These are phyloP conservation scores for Raffaelea albimanens DNA, from an alignment of 2,329 filamentous ascomycete species.

Conservation along the genomic window DNA sequence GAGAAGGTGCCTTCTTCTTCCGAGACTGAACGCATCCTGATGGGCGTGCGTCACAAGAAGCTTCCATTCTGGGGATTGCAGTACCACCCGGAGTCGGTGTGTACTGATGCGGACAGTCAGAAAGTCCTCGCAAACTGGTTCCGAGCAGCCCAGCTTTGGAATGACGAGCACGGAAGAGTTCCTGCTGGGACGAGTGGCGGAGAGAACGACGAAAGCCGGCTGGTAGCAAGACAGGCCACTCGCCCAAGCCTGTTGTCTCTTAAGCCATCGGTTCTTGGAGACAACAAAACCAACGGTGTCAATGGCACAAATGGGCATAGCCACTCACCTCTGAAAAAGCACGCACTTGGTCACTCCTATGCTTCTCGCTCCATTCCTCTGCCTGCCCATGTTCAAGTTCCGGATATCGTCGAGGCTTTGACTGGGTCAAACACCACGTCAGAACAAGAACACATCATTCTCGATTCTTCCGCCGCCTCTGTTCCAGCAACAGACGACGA, in stretches of 20 bases:
- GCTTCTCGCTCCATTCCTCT: conserved; percentile 31
- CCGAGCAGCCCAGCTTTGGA: conserved; percentile 52
- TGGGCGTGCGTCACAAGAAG: conserved; percentile 59
- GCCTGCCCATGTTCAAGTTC: conserved; percentile 35
- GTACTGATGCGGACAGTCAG: conserved; percentile 60
- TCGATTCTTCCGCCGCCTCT: conserved; percentile 49
- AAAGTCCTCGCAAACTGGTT: conserved; percentile 70
- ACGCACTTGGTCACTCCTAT: conserved; percentile 18
- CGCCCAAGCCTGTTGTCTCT: conserved; percentile 23
- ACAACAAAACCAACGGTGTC: no score
- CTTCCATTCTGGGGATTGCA: conserved; percentile 82
- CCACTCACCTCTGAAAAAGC: background rate
- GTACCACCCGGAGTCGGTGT: conserved; percentile 85
- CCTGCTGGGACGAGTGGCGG: background rate
- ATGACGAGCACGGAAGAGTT: conserved; percentile 21
- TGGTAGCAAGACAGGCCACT: conserved; percentile 22
- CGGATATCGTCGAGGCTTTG: conserved; percentile 45
- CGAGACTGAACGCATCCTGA: conserved; percentile 49
- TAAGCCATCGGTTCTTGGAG: background rate
- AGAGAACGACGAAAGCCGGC: conserved; percentile 6
- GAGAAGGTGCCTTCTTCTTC: conserved; percentile 32
- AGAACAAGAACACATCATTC: conserved; percentile 38
- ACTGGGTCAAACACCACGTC: conserved; percentile 12
- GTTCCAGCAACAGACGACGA: conserved; percentile 14
- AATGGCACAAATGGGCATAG: conserved; percentile 1